Base-by-base conservation (phyloP, 2,329 filamentous ascomycete species). In the Hymenoscyphus salicellus region DNA sequence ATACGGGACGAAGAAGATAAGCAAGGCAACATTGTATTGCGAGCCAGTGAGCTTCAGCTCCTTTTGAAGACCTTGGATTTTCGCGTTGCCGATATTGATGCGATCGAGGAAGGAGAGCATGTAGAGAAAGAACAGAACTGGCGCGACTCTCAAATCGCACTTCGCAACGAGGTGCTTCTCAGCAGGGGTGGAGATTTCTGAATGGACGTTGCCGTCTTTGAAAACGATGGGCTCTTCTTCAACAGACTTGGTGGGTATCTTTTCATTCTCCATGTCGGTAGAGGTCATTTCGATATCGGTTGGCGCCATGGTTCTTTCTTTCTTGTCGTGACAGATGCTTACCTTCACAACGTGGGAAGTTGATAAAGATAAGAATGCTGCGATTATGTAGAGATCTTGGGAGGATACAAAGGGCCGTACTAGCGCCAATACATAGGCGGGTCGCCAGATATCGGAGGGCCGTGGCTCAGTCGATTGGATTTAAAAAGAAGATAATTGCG, bases 1-100 rank as follows among this genome's bases (percentile, higher is more conserved):
- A 30, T 23, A 33, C 52, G 70, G 63, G 5, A 70, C 62, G 38
- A 72, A 60, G 73, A 78, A 63, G 70, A 79, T 68, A 68, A 74
- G 73, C 83, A 0, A 80, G 84, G 0, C 79, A 89, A 26, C 89
- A 79, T 84, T 82, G n/a, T 69, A 73, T 23, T 73, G 58, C 6
- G 63, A 26, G 1, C 83, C 82, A 36, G 75, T 75, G 66, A 92
- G 77, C 16, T 81, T 78, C 4, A 84, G 82, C 60, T 87, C 83
- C 66, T 84, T 84, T 43, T 84, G 91, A 76, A 82, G 93, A 41
- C 90, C 90, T 28, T 84, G 84, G 63, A 88, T 83, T 66, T 85
- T 86, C 38, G 85, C 92, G 77, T 82, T 94, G 52, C 91, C 90
- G 64, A 94, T 92, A 72, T 94, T 93, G 41, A 90, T 92, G 16